These are phyloP conservation scores for Helianthus tuberosus DNA, from an alignment of 129 eudicot species.

Conservation along the genomic window DNA sequence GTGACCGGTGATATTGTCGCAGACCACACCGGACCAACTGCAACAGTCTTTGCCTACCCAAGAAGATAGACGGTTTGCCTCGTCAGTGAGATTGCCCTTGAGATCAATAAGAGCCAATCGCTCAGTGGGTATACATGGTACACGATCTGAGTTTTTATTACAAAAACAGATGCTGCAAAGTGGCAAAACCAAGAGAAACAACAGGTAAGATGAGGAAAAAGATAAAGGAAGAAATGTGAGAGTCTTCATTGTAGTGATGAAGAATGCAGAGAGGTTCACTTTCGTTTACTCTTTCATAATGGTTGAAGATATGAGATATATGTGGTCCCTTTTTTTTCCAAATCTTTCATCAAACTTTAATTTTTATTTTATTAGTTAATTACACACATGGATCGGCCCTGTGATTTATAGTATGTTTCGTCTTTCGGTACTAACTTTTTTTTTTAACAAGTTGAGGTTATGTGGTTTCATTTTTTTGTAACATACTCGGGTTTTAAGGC, in stretches of 20 bases:
- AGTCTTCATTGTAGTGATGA: constrained; percentile 1
- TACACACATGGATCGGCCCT: no score
- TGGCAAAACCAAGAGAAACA: constrained; percentile 13
- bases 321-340: no score
- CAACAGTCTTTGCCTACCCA: constrained; percentile 12
- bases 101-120: constrained; percentile 12
- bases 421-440: no score
- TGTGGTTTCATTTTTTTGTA: no score
- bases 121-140: constrained; percentile 2
- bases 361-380: no score
- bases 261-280: not conserved
- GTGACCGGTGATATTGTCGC: not conserved
- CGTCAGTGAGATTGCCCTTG: constrained; percentile 16
- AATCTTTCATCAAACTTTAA: no score
- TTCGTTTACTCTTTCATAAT: no score
- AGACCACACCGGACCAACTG: constrained; percentile 12
- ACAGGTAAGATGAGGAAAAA: not conserved
- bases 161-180: constrained; percentile 13
- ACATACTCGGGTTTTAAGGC: no score
- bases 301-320: no score
- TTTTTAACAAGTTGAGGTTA: no score
- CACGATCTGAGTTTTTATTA: not conserved
- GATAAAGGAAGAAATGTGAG: not conserved
- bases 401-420: no score
- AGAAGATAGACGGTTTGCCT: constrained; percentile 15